phyloP scores from a whole-genome alignment of 306 rosid species.

The Chamaecrista fasciculata region DNA sequence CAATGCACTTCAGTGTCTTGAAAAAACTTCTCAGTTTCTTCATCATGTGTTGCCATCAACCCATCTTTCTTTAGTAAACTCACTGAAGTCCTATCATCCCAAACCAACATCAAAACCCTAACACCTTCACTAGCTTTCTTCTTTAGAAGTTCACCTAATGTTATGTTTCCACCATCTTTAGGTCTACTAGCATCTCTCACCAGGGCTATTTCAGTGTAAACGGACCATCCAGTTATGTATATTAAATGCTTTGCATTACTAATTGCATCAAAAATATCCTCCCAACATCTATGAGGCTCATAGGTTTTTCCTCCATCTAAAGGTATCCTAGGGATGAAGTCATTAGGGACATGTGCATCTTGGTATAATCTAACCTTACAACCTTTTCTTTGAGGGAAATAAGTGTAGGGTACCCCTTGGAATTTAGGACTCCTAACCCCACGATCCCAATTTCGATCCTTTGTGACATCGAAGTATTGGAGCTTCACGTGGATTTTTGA shows the following conservation, averaged over 20 bases:
- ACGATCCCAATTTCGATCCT: slow-evolving; percentile 50
- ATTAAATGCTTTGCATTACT: slow-evolving; percentile 55
- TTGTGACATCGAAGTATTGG: slow-evolving; percentile 48
- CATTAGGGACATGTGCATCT: slow-evolving; percentile 61
- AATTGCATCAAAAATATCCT: slow-evolving; percentile 63
- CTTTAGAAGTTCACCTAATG: slow-evolving; percentile 62
- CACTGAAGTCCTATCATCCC: slow-evolving; percentile 74
- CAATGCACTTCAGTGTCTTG: slow-evolving; percentile 50
- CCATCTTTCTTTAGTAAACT: slow-evolving; percentile 55
- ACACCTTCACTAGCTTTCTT: slow-evolving; percentile 63
- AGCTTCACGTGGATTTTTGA: slow-evolving; percentile 65
- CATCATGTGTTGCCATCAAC: slow-evolving; percentile 67
- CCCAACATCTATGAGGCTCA: slow-evolving; percentile 68
- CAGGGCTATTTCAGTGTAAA: slow-evolving; percentile 55
- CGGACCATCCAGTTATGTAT: slow-evolving; percentile 73
- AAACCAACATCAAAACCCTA: slow-evolving; percentile 66
- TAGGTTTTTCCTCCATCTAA: slow-evolving; percentile 52
- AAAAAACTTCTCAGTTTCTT: slow-evolving; percentile 52
- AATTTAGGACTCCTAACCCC: slow-evolving; percentile 56
- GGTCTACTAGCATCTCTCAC: slow-evolving; percentile 66
- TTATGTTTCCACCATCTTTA: slow-evolving; percentile 53
- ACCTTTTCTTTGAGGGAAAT: slow-evolving; percentile 55
- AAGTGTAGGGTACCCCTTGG: slow-evolving; percentile 71
- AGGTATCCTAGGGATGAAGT: slow-evolving; percentile 58
- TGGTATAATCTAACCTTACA: slow-evolving; percentile 65